These are phyloP conservation scores for Trichophyton verrucosum DNA, from an alignment of 2,329 filamentous ascomycete genomes.

Conservation along the genomic window DNA sequence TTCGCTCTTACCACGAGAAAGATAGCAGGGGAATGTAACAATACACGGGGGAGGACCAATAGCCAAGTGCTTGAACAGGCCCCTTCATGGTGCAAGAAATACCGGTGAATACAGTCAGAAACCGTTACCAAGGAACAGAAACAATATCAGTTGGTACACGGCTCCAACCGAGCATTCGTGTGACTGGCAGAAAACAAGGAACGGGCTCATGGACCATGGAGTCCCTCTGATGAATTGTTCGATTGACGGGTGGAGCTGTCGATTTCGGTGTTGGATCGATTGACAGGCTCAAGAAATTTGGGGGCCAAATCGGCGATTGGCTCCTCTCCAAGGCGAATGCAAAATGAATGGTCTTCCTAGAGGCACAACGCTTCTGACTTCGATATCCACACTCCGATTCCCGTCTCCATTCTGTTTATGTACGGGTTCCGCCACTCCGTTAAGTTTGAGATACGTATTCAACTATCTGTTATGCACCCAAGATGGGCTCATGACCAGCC, in stretches of 20 bases:
- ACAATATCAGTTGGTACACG: background rate
- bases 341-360: background rate
- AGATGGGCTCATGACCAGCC: background rate
- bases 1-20: background rate
- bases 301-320: slow-evolving; percentile 1
- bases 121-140: background rate
- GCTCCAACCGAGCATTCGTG: background rate
- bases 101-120: no score
- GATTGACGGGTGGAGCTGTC: background rate
- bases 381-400: background rate
- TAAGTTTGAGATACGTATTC: background rate
- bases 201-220: background rate
- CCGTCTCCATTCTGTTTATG: background rate
- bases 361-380: background rate
- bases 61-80: background rate
- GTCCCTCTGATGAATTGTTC: background rate
- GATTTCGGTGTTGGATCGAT: background rate
- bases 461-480: background rate
- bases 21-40: background rate
- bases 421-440: background rate
- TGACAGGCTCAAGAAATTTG: background rate
- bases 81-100: no score
- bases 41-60: no score
- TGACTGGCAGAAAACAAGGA: background rate
- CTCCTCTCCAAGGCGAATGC: background rate